Conservation (phyloP, 129 eudicot genomes). For the Tagetes erecta region DNA sequence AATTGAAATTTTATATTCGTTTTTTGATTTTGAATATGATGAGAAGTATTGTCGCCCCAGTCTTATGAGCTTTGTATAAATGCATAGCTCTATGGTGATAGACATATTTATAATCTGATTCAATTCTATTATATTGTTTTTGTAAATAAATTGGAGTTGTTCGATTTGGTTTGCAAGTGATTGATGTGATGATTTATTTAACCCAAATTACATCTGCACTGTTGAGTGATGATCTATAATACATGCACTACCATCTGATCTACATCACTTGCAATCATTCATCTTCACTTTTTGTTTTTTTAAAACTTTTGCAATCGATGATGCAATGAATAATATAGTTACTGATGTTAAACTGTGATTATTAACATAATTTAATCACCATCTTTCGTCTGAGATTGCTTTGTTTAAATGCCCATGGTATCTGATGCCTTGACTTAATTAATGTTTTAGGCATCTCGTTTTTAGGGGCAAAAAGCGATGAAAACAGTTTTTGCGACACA, state of each 20-base stretch:
- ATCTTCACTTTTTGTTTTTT: neutral
- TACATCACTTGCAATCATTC: constrained; percentile 19
- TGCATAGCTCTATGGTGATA: constrained; percentile 22
- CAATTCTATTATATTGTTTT: neutral
- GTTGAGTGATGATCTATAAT: constrained; percentile 48
- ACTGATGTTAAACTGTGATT: constrained; percentile 54
- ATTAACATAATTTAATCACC: constrained; percentile 52
- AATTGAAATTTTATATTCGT: neutral
- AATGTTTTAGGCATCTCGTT: constrained; percentile 49
- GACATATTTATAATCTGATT: constrained; percentile 29
- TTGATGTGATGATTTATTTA: constrained; percentile 33
- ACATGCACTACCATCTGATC: constrained; percentile 99
- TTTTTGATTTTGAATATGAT: neutral
- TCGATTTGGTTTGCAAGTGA: neutral
- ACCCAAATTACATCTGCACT: constrained; percentile 29
- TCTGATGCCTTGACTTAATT: constrained; percentile 53
- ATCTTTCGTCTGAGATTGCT: constrained; percentile 88
- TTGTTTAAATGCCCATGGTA: constrained; percentile 53
- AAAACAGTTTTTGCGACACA: constrained; percentile 81
- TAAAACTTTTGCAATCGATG: constrained; percentile 45
- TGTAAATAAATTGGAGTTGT: neutral
- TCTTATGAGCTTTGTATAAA: constrained; percentile 25
- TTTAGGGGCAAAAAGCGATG: constrained; percentile 48
- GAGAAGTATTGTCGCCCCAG: constrained; percentile 69
- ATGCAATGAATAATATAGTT: constrained; percentile 31